Conservation (phyloP, 805 yeast species). For the Hermanozyma aechmeae region DNA sequence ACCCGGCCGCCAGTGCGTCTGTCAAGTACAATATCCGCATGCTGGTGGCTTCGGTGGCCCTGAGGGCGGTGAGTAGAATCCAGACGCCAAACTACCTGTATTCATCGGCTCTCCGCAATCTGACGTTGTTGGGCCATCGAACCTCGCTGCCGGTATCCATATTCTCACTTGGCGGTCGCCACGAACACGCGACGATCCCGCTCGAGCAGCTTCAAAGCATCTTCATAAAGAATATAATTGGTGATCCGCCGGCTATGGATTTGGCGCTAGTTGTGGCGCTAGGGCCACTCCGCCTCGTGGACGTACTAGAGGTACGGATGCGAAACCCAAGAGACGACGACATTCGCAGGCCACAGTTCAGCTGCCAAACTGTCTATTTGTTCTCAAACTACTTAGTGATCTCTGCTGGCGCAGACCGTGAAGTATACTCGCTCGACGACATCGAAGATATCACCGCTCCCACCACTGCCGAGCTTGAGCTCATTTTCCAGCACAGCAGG, state of each 20-base stretch:
- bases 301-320: constrained; percentile 16
- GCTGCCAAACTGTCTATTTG: constrained; percentile 16
- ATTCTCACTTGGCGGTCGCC: no score
- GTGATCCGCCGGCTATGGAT: constrained; percentile 13
- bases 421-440: constrained; percentile 5
- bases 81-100: no score
- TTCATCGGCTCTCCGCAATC: no score
- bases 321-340: not conserved
- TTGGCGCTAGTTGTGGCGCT: constrained; percentile 18
- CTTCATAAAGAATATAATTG: constrained; percentile 20
- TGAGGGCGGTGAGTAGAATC: no score
- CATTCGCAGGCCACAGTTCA: constrained; percentile 4
- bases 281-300: constrained; percentile 29
- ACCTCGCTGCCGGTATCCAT: no score
- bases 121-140: no score
- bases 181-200: constrained; percentile 10
- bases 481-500: constrained; percentile 2
- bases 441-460: constrained; percentile 12
- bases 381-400: constrained; percentile 25
- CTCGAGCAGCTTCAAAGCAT: constrained; percentile 18
- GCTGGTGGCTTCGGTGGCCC: no score
- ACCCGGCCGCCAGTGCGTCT: no score
- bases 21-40: no score
- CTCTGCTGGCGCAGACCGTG: constrained; percentile 4
- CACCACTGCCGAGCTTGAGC: constrained; percentile 14